These are phyloP conservation scores for Phaeosphaeria sp. DNA, from an alignment of 2,329 filamentous ascomycete species.

Conservation along the genomic window DNA sequence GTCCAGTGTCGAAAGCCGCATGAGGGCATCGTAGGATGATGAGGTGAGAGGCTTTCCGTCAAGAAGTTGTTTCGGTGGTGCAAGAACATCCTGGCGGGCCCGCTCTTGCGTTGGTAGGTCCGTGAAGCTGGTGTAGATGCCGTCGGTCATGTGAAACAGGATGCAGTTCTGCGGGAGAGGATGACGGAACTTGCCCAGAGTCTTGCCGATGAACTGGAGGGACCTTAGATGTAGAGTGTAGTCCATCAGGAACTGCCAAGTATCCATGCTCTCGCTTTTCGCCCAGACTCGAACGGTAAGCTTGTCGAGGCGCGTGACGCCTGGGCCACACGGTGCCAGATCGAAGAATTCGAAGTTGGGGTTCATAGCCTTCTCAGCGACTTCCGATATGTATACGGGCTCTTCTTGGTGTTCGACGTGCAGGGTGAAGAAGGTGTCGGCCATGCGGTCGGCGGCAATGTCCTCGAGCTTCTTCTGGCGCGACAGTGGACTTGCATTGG, in stretches of 20 bases:
- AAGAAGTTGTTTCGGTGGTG: constrained; percentile 48
- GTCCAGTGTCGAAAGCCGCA: constrained; percentile 87
- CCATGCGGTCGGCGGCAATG: constrained; percentile 73
- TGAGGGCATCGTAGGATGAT: constrained; percentile 85
- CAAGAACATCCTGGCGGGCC: constrained; percentile 37
- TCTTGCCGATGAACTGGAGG: constrained; percentile 79
- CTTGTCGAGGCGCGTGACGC: constrained; percentile 69
- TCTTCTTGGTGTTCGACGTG: constrained; percentile 70
- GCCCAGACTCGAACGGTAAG: constrained; percentile 79
- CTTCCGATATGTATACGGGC: constrained; percentile 90
- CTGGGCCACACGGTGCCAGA: constrained; percentile 67
- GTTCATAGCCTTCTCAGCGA: constrained; percentile 81
- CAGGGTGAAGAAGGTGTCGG: constrained; percentile 88
- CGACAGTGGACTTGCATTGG: constrained; percentile 62
- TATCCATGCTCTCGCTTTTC: constrained; percentile 59
- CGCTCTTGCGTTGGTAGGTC: constrained; percentile 64
- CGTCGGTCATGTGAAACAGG: constrained; percentile 84
- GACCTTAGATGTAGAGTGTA: constrained; percentile 73
- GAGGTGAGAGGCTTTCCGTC: constrained; percentile 64
- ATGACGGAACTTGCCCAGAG: constrained; percentile 66
- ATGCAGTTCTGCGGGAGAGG: constrained; percentile 82
- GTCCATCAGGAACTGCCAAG: constrained; percentile 73
- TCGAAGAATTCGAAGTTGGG: constrained; percentile 90
- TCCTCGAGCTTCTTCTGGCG: constrained; percentile 80
- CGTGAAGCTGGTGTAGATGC: constrained; percentile 78